These are phyloP conservation scores for Endotrypanum monterogeii DNA, from an alignment of 208 protist species.

Conservation along the genomic window DNA sequence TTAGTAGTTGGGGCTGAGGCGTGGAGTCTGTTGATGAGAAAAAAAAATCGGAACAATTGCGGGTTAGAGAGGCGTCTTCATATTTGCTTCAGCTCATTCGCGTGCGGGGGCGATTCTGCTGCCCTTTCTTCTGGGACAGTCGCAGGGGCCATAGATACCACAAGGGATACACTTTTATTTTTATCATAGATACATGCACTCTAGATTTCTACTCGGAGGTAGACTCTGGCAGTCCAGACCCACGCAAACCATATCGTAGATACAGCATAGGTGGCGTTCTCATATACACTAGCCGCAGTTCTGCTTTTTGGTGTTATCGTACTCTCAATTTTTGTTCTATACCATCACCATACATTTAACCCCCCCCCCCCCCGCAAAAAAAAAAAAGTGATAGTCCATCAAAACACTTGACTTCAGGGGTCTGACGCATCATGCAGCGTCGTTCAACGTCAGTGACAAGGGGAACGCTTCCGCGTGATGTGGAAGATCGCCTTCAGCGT, in stretches of 20 bases:
- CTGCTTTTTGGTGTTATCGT: neutral
- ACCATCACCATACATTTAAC: neutral
- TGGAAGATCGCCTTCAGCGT: conserved; percentile 74
- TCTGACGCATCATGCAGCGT: conserved; percentile 9
- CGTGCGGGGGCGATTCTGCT: neutral
- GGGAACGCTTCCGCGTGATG: conserved; percentile 18
- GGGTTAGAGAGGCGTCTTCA: no score
- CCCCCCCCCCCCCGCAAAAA: no score
- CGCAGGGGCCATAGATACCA: neutral
- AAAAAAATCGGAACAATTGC: no score
- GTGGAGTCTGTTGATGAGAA: no score
- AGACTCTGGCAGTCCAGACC: neutral
- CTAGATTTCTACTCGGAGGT: neutral
- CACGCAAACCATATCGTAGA: neutral
- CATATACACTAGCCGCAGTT: neutral
- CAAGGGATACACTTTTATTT: neutral
- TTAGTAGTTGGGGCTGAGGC: no score
- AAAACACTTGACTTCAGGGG: neutral
- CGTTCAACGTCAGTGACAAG: conserved; percentile 13
- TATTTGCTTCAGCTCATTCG: no score
- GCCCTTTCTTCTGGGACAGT: neutral
- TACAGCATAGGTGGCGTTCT: no score
- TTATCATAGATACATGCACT: neutral
- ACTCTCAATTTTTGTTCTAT: neutral
- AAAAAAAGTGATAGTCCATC: no score